Conservation (phyloP, 768 basidiomycete species). For the Trametes villosa region DNA sequence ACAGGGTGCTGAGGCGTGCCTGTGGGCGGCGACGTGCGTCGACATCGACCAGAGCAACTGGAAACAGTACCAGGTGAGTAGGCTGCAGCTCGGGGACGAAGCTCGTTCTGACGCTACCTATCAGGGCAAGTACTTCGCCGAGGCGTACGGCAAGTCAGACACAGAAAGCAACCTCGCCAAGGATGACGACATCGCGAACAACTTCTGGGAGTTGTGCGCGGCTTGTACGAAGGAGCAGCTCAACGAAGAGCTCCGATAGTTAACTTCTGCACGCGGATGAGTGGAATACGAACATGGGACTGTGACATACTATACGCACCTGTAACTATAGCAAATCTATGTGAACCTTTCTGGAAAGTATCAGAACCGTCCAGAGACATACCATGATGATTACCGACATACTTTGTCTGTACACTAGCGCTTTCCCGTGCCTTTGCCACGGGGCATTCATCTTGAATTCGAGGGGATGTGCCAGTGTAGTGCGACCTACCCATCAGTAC, state of each 20-base stretch:
- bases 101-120: neutral
- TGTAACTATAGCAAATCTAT: too few relatives aligned
- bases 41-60: conserved; percentile 31
- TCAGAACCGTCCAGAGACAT: too few relatives aligned
- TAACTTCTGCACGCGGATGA: neutral
- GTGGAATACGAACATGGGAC: too few relatives aligned
- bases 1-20: conserved; percentile 32
- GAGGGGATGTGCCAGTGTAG: too few relatives aligned
- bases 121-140: conserved; percentile 33
- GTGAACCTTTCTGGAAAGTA: too few relatives aligned
- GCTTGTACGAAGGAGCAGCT: conserved; percentile 25
- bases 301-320: too few relatives aligned
- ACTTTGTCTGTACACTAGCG: too few relatives aligned
- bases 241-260: conserved; percentile 26
- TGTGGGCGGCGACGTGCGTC: conserved; percentile 34
- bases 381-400: too few relatives aligned
- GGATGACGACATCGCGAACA: conserved; percentile 22
- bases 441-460: too few relatives aligned
- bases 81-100: neutral
- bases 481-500: too few relatives aligned
- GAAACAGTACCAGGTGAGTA: conserved; percentile 31
- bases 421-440: too few relatives aligned
- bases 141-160: conserved; percentile 29
- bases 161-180: conserved; percentile 29
- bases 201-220: conserved; percentile 30